A percentile compares a stretch with the other conserved stretches of the same genome.
phyloP scores from a whole-genome alignment of 139 green algal species.

The Zygnema circumcarinatum region DNA sequence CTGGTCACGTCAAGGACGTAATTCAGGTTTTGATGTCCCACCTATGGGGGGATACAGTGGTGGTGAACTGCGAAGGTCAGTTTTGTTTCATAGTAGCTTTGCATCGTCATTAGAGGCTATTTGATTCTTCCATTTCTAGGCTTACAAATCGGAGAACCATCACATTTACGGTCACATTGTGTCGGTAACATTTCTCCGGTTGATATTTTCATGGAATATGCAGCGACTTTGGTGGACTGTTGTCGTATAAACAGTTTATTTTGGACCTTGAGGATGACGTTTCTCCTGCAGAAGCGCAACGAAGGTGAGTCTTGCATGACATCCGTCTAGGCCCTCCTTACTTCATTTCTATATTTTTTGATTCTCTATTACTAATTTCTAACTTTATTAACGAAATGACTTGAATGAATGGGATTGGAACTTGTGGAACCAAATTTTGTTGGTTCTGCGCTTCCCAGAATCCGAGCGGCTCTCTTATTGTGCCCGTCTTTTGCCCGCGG shows the following conservation, averaged over 20 bases:
- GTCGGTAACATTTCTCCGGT: not conserved
- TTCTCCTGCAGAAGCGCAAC: conserved; percentile 39
- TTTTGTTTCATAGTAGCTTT: not conserved
- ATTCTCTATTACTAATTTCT: no score
- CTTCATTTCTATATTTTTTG: not conserved
- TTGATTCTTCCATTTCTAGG: not conserved
- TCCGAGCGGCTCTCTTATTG: no score
- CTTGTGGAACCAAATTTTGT: no score
- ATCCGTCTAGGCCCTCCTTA: conserved; percentile 12
- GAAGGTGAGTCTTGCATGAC: conserved; percentile 20
- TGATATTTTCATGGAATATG: not conserved
- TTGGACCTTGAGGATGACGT: conserved; percentile 54
- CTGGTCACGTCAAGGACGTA: conserved; percentile 2
- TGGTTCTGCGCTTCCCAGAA: no score
- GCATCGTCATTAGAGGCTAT: not conserved
- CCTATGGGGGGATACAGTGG: not conserved
- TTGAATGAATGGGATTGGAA: no score
- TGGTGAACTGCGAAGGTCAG: not conserved
- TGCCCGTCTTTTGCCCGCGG: no score
- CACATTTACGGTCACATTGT: not conserved
- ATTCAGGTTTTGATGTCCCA: conserved; percentile 17
- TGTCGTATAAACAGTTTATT: conserved; percentile 60
- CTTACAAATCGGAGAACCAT: not conserved
- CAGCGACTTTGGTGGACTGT: conserved; percentile 8
- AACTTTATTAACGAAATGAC: no score